phyloP scores from a whole-genome alignment of 2,329 filamentous ascomycete species.

The Botrytis squamosa region DNA sequence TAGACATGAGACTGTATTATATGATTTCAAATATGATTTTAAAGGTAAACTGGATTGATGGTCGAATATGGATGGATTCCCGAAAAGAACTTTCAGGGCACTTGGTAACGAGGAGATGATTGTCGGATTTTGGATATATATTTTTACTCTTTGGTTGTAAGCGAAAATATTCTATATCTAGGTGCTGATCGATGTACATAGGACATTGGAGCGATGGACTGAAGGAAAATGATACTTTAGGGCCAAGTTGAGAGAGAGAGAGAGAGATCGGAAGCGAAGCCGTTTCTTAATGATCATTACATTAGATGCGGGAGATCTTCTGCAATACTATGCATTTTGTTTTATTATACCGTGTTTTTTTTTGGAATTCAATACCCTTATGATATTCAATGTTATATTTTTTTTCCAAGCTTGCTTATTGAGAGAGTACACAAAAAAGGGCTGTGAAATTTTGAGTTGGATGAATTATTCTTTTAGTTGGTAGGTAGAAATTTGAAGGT shows the following conservation, averaged over 20 bases:
- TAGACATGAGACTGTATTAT: slow-evolving; percentile 17
- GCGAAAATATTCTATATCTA: slow-evolving; percentile 1
- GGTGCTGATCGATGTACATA: slow-evolving; percentile 7
- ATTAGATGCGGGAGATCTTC: neutral
- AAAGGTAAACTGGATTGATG: slow-evolving; percentile 14
- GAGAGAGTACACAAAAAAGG: neutral
- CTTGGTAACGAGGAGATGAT: neutral
- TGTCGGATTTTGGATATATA: neutral
- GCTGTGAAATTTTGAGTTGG: neutral
- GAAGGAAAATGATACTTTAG: neutral
- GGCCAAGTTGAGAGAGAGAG: neutral
- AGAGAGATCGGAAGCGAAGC: neutral
- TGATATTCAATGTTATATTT: neutral
- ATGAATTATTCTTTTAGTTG: neutral
- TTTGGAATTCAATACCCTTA: neutral
- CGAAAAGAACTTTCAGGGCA: slow-evolving; percentile 2
- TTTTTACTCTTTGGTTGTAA: neutral
- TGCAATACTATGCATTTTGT: neutral
- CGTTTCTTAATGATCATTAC: neutral
- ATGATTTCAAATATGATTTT: slow-evolving; percentile 19
- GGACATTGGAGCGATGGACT: neutral
- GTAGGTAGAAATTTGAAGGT: neutral
- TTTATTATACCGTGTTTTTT: neutral
- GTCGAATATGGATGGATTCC: neutral
- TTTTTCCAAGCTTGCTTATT: neutral